Percentiles rank a stretch among this genome's conserved stretches.
Conservation (phyloP, 768 basidiomycete species). For the Rhodosporidiobolus odoratus region DNA sequence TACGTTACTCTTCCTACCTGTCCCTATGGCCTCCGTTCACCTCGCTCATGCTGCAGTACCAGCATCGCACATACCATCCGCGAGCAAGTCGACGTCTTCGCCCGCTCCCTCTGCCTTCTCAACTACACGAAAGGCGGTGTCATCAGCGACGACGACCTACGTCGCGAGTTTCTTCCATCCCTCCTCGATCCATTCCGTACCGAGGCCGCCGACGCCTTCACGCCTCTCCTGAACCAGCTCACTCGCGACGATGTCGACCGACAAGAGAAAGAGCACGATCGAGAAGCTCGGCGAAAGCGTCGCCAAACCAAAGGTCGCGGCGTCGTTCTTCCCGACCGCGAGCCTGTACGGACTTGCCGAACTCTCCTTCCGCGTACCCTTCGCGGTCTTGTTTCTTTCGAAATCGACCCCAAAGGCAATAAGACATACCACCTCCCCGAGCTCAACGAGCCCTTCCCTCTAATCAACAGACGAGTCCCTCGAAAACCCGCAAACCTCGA, state of each 20-base stretch:
- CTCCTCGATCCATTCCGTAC: constrained; percentile 62
- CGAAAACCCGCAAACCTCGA: constrained; percentile 45
- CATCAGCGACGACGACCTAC: constrained; percentile 84
- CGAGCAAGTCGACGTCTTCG: constrained; percentile 86
- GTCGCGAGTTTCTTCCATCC: constrained; percentile 80
- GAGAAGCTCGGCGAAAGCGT: constrained; percentile 73
- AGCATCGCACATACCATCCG: constrained; percentile 92
- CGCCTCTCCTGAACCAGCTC: constrained; percentile 82
- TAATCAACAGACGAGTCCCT: constrained; percentile 28
- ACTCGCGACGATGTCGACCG: constrained; percentile 82
- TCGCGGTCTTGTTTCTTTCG: constrained; percentile 50
- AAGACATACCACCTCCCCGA: constrained; percentile 41
- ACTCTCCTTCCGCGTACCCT: constrained; percentile 67
- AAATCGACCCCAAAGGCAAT: constrained; percentile 29
- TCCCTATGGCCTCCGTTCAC: neutral
- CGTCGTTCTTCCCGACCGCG: constrained; percentile 81
- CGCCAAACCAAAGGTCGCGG: constrained; percentile 76
- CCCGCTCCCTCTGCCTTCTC: constrained; percentile 83
- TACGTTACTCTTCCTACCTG: constrained; percentile 49
- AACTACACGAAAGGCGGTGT: constrained; percentile 75
- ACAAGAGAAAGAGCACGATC: constrained; percentile 87
- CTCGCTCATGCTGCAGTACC: constrained; percentile 56
- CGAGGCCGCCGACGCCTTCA: constrained; percentile 72
- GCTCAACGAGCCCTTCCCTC: constrained; percentile 42
- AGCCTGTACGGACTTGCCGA: constrained; percentile 83